Percentiles rank a stretch among this genome's conserved stretches.
These are phyloP conservation scores for Taiwanofungus camphoratus DNA, from an alignment of 1,284 basidiomycete genomes.

Conservation along the genomic window DNA sequence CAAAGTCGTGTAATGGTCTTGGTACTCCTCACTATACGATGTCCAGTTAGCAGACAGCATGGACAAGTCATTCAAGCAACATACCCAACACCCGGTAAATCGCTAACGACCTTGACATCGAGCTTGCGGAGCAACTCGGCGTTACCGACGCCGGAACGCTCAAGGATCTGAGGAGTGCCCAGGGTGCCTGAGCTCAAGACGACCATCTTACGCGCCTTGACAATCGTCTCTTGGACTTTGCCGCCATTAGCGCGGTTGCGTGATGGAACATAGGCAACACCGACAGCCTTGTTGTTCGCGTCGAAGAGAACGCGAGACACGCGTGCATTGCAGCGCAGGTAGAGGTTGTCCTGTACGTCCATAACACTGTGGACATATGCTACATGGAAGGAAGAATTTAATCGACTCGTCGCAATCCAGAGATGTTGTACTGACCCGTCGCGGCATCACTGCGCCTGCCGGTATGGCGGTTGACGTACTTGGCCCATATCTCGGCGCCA, in stretches of 20 bases:
- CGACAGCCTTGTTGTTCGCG: constrained; percentile 62
- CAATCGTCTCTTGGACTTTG: constrained; percentile 54
- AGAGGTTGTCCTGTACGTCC: constrained; percentile 61
- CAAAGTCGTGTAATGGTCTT: constrained; percentile 70
- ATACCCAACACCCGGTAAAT: constrained; percentile 66
- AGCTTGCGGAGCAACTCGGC: constrained; percentile 48
- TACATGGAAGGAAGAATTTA: constrained; percentile 16
- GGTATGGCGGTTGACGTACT: constrained; percentile 71
- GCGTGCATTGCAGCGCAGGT: constrained; percentile 55
- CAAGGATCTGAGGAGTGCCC: constrained; percentile 65
- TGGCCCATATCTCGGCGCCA: constrained; percentile 69
- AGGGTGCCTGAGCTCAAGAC: constrained; percentile 63
- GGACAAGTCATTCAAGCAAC: too few relatives aligned
- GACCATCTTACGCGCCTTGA: constrained; percentile 57
- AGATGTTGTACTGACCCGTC: constrained; percentile 38
- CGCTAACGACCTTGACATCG: constrained; percentile 57
- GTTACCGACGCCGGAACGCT: constrained; percentile 64
- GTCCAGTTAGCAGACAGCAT: too few relatives aligned
- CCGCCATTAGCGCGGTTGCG: constrained; percentile 53
- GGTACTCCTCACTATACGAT: constrained; percentile 52
- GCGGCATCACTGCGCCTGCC: constrained; percentile 68
- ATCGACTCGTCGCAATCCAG: neutral
- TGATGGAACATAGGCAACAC: constrained; percentile 62
- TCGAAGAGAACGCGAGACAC: constrained; percentile 70
- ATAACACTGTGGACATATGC: constrained; percentile 70